Conservation (phyloP, 1,139 yeast genomes). For the Debaryomyces sp. region DNA sequence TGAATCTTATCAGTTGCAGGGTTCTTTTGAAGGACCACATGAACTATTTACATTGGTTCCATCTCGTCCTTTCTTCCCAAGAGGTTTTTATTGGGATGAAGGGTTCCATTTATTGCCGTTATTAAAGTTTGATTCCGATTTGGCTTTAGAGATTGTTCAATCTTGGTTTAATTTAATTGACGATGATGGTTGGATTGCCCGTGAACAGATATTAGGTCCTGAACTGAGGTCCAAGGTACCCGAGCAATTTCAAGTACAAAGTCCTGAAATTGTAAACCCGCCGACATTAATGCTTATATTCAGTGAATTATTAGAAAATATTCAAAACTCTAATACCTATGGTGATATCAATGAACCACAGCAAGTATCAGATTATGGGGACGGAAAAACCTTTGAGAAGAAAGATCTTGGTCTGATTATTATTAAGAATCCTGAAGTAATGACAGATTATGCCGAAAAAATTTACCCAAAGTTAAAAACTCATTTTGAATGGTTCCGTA, state of each 20-base stretch:
- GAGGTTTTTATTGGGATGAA: slow-evolving; percentile 99
- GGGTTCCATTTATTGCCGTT: slow-evolving; percentile 91
- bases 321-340: slow-evolving; percentile 21
- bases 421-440: slow-evolving; percentile 60
- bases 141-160: slow-evolving; percentile 76
- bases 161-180: slow-evolving; percentile 91
- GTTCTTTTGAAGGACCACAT: slow-evolving; percentile 63
- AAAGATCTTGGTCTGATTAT: slow-evolving; percentile 52
- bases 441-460: slow-evolving; percentile 59
- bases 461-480: slow-evolving; percentile 76
- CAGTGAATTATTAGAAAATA: slow-evolving; percentile 60
- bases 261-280: slow-evolving; percentile 92
- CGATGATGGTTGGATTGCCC: slow-evolving; percentile 93
- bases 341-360: slow-evolving; percentile 29
- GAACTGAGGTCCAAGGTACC: slow-evolving; percentile 93
- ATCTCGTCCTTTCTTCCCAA: slow-evolving; percentile 89
- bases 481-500: slow-evolving; percentile 86
- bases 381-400: slow-evolving; percentile 12
- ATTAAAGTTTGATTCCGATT: slow-evolving; percentile 79
- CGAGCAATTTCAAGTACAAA: slow-evolving; percentile 78
- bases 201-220: slow-evolving; percentile 91
- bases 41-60: slow-evolving; percentile 86
- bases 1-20: slow-evolving; percentile 54
- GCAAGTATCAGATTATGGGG: slow-evolving; percentile 17
- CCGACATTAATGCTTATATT: slow-evolving; percentile 89